These are phyloP conservation scores for Diaporthe citriasiana DNA, from an alignment of 2,329 filamentous ascomycete genomes.

Conservation along the genomic window DNA sequence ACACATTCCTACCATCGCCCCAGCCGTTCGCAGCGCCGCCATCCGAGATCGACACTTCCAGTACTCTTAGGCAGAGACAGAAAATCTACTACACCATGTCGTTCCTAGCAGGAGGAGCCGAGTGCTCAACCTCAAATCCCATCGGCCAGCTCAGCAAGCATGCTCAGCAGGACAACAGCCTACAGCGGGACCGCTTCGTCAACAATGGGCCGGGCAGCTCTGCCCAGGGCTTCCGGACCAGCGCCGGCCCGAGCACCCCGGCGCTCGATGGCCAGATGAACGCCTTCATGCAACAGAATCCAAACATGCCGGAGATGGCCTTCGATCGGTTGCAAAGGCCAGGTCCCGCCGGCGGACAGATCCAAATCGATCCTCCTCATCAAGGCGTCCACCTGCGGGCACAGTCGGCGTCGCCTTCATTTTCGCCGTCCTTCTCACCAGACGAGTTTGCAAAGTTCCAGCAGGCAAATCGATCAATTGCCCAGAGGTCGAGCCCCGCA, in stretches of 20 bases:
- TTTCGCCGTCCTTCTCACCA: constrained; percentile 78
- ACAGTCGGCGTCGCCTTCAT: constrained; percentile 69
- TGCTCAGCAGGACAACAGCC: constrained; percentile 93
- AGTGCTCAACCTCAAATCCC: constrained; percentile 97
- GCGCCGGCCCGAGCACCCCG: constrained; percentile 36
- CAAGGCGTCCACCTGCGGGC: constrained; percentile 67
- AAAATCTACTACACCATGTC: constrained; percentile 74
- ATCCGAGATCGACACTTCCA: constrained; percentile 6
- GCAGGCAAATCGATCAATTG: constrained; percentile 72
- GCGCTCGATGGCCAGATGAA: constrained; percentile 75
- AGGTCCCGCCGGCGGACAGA: constrained; percentile 51
- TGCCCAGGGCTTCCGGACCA: constrained; percentile 39
- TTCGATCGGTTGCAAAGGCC: constrained; percentile 57
- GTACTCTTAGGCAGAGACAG: neutral
- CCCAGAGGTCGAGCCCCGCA: constrained; percentile 71
- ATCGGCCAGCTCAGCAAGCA: constrained; percentile 98
- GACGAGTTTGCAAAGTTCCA: constrained; percentile 92
- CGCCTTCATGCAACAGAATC: constrained; percentile 87
- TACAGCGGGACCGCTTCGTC: constrained; percentile 90
- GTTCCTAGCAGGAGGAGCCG: constrained; percentile 87
- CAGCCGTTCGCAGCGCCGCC: neutral
- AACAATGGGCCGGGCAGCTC: constrained; percentile 72
- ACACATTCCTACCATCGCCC: neutral
- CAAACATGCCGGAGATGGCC: constrained; percentile 67
- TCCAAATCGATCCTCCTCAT: constrained; percentile 61